Percentiles rank a stretch among this genome's conserved stretches.
Evolutionary conservation across 148 eudicot genomes (phyloP).

Genomic region (Silene latifolia): DNA sequence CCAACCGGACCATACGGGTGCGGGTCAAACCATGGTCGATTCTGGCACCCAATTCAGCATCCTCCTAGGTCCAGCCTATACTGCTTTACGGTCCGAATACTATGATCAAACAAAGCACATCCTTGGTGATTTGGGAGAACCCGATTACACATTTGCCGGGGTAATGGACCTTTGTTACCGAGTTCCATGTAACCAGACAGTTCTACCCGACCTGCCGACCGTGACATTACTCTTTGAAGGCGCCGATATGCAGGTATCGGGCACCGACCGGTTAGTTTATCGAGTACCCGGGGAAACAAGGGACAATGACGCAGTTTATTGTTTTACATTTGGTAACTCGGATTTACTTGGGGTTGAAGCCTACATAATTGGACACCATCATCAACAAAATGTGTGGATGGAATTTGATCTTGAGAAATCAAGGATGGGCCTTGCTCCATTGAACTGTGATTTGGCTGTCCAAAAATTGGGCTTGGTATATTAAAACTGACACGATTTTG

Average conservation of each 20-base stretch:
- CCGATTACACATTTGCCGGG: conserved; percentile 36
- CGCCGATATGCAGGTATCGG: conserved; percentile 39
- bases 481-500: not conserved
- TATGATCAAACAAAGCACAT: conserved; percentile 32
- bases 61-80: conserved; percentile 63
- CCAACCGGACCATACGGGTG: conserved; percentile 73
- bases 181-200: conserved; percentile 17
- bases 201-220: conserved; percentile 30
- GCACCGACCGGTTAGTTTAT: conserved; percentile 32
- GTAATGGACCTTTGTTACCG: conserved; percentile 43
- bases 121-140: conserved; percentile 34
- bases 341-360: conserved; percentile 40
- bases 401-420: conserved; percentile 48
- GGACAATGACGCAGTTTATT: conserved; percentile 33
- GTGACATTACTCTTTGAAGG: conserved; percentile 38
- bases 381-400: conserved; percentile 50
- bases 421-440: conserved; percentile 43
- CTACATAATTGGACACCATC: conserved; percentile 42
- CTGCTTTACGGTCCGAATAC: conserved; percentile 45
- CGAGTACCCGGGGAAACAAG: conserved; percentile 35
- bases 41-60: conserved; percentile 74
- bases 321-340: conserved; percentile 51
- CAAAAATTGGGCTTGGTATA: conserved; percentile 20
- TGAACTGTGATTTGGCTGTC: conserved; percentile 37
- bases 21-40: conserved; percentile 63